A percentile compares a stretch with the other conserved stretches of the same genome.
Conservation (phyloP, 129 eudicot species). For the Lactuca saligna region DNA sequence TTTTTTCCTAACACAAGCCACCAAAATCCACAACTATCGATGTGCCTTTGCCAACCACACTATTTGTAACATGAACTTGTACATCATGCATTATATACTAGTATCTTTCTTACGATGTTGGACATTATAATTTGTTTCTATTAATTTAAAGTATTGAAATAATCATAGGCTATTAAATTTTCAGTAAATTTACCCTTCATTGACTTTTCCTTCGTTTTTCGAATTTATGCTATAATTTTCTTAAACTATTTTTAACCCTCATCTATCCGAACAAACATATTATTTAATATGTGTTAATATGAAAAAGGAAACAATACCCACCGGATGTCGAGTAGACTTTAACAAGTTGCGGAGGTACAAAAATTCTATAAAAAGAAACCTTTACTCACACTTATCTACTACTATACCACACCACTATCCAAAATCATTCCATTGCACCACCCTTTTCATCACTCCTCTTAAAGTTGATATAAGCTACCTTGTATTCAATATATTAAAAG, state of each 20-base stretch:
- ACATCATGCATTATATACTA: conserved; percentile 13
- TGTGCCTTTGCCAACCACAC: conserved; percentile 22
- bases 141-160: too few species aligned
- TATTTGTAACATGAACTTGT: conserved; percentile 10
- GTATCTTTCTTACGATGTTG: conserved; percentile 2
- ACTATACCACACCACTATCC: conserved; percentile 33
- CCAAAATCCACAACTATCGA: conserved; percentile 16
- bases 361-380: conserved; percentile 31
- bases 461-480: conserved; percentile 15
- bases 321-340: conserved; percentile 22
- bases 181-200: not conserved
- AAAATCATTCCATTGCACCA: conserved; percentile 32
- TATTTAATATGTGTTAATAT: not conserved
- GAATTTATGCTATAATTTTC: not conserved
- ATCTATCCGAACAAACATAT: too few species aligned
- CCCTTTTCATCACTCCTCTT: conserved; percentile 23
- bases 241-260: not conserved
- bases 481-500: not conserved
- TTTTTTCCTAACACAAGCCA: conserved; percentile 14
- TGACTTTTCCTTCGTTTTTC: too few species aligned
- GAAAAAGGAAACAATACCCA: not conserved
- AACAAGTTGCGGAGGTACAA: conserved; percentile 19
- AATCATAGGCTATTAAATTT: too few species aligned
- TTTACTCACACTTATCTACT: conserved; percentile 30
- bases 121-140: too few species aligned